Percentiles rank a stretch among this genome's conserved stretches.
These are phyloP conservation scores for Vigna unguiculata DNA, from an alignment of 306 rosid genomes.

Conservation along the genomic window DNA sequence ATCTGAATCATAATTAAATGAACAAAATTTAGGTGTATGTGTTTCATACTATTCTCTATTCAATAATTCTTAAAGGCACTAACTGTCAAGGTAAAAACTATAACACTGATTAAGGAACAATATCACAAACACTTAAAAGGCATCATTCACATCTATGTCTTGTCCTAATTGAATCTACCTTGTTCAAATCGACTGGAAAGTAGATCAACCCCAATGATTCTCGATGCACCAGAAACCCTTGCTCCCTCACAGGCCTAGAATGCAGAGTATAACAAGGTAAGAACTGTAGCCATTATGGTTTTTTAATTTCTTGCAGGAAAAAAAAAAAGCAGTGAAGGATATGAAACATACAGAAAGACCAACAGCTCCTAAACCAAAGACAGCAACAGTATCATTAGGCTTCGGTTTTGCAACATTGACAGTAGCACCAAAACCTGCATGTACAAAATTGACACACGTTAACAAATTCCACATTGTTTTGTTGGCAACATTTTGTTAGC, in stretches of 20 bases:
- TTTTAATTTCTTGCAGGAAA: background rate
- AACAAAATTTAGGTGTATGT: background rate
- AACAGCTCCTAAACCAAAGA: slow-evolving; percentile 78
- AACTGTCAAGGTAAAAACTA: background rate
- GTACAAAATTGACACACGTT: background rate
- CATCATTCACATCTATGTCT: background rate
- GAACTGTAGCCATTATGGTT: background rate
- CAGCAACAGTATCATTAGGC: slow-evolving; percentile 58
- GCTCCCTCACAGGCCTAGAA: slow-evolving; percentile 77
- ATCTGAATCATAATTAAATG: background rate
- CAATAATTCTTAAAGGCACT: background rate
- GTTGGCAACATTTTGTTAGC: background rate
- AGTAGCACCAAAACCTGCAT: slow-evolving; percentile 72
- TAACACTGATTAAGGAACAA: background rate
- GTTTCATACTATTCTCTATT: background rate
- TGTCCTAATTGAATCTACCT: slow-evolving; percentile 45
- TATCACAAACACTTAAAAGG: background rate
- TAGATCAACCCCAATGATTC: slow-evolving; percentile 78
- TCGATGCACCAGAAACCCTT: slow-evolving; percentile 65
- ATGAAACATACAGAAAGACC: slow-evolving; percentile 67
- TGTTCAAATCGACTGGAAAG: slow-evolving; percentile 58
- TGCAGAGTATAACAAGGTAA: background rate
- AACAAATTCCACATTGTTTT: background rate
- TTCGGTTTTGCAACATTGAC: slow-evolving; percentile 73
- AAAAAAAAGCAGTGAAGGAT: background rate